A percentile compares a stretch with the other conserved stretches of the same genome.
Conservation (phyloP, 371 early-diverging fungal species). For the Nematocida homosporus region DNA sequence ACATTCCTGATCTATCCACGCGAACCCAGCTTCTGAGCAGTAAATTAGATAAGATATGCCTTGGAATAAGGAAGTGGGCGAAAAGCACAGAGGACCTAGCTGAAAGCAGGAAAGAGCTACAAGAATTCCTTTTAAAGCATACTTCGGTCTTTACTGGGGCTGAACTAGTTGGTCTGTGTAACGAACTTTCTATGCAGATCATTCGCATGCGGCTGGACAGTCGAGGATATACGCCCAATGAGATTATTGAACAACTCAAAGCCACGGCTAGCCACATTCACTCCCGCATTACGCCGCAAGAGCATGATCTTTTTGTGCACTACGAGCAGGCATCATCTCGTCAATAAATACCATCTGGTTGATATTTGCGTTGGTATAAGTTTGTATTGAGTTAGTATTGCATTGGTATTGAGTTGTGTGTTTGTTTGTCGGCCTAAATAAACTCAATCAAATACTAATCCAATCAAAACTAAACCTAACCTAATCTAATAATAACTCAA, state of each 20-base stretch:
- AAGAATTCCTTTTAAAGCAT: background rate
- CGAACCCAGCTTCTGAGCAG: constrained; percentile 86
- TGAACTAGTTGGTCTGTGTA: constrained; percentile 10
- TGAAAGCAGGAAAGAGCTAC: background rate
- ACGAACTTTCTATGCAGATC: constrained; percentile 15
- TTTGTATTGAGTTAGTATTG: too few species aligned
- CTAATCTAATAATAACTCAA: too few species aligned
- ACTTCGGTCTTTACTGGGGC: constrained; percentile 25
- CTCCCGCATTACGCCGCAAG: background rate
- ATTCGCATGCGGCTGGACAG: background rate
- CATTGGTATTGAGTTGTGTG: too few species aligned
- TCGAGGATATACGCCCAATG: background rate
- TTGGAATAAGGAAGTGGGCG: background rate
- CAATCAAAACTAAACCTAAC: too few species aligned
- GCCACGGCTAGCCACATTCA: background rate
- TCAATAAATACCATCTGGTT: too few species aligned
- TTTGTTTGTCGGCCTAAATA: too few species aligned
- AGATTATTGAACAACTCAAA: background rate
- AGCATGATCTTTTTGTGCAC: background rate
- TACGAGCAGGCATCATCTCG: background rate
- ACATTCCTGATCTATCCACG: constrained; percentile 75
- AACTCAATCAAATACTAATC: too few species aligned
- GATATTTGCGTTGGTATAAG: too few species aligned
- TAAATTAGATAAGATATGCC: constrained; percentile 68
- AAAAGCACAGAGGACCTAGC: background rate